Base-by-base conservation (phyloP, 148 eudicot genomes). In the Vaccinium vitisidaea region DNA sequence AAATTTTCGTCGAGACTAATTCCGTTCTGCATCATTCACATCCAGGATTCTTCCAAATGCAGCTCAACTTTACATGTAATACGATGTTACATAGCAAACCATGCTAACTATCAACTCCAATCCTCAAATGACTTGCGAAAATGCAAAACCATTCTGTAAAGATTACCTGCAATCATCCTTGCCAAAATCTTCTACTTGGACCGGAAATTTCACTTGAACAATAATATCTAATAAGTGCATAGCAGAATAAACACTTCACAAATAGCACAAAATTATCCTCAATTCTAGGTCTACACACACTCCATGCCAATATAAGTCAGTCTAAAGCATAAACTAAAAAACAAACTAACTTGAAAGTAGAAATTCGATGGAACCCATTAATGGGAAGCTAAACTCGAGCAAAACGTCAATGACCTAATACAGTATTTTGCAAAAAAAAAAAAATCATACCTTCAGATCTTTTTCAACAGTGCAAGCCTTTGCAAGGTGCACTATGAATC, bases 371-470 rank as follows among this genome's bases (percentile, higher is more conserved):
- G 73, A 80, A 56, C 54, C 83, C 79, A 75, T 12, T 43, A 43
- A 73, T 13, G n/a, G 78, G 71, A 80, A 80, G 73, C 83, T 59
- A 63, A 9, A 80, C 18, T 59, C 16, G 19, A 80, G 16, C n/a
- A 75, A 80, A 74, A 39, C 67, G 43, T 75, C 74, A 80, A 61
- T 19, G 49, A 73, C 58, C 74, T 61, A 80, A 4, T 32, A 16
- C 39, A 73, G 11, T 56, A 49, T n/a, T 13, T 56, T 27, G 52
- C 13, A 36, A 32, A 32, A 32, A 1, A 32, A n/a, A 32, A 1
- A 74, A 65, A 50, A 9, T 25, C 81, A 77, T 56, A 85, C 80
- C 84, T 85, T 81, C n/a, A 0, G n/a, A 43, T 18, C 30, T 12
- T 39, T 16, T 30, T 25, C n/a, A n/a, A n/a, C n/a, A n/a, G 30